Evolutionary conservation across 2,329 filamentous ascomycete genomes (phyloP).

Genomic region (Penicillium sp.): DNA sequence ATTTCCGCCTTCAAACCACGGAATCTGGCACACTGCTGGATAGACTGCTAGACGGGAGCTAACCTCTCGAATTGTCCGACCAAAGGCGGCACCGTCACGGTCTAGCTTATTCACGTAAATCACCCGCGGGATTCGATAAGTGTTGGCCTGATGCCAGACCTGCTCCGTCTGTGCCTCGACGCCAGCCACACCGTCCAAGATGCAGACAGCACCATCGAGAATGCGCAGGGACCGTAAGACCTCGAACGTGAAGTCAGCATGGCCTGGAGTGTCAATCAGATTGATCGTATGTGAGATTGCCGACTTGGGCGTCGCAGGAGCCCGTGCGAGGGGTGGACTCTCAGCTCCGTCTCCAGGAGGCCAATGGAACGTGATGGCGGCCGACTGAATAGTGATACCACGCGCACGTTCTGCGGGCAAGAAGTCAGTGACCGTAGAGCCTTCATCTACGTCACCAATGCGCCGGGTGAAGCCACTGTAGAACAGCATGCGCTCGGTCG

Average conservation of each 20-base stretch:
- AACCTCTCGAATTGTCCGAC: constrained; percentile 81
- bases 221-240: constrained; percentile 87
- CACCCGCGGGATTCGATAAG: constrained; percentile 80
- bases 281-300: constrained; percentile 71
- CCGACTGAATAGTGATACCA: constrained; percentile 97
- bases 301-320: constrained; percentile 52
- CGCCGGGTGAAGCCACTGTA: constrained; percentile 88
- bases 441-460: constrained; percentile 93
- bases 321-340: constrained; percentile 19
- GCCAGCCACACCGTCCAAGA: constrained; percentile 87
- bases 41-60: constrained; percentile 76
- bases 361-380: constrained; percentile 94
- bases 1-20: constrained; percentile 78
- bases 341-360: constrained; percentile 55
- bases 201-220: constrained; percentile 87
- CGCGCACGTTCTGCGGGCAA: constrained; percentile 87
- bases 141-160: constrained; percentile 88
- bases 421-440: constrained; percentile 96
- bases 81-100: constrained; percentile 78
- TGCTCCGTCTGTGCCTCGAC: constrained; percentile 97
- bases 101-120: constrained; percentile 85
- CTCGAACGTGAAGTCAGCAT: constrained; percentile 97
- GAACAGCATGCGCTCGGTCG: constrained; percentile 98
- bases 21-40: constrained; percentile 92
- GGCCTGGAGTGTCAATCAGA: constrained; percentile 92